Evolutionary conservation across 2,329 filamentous ascomycete species (phyloP).

Genomic region (Cladophialophora immunda): DNA sequence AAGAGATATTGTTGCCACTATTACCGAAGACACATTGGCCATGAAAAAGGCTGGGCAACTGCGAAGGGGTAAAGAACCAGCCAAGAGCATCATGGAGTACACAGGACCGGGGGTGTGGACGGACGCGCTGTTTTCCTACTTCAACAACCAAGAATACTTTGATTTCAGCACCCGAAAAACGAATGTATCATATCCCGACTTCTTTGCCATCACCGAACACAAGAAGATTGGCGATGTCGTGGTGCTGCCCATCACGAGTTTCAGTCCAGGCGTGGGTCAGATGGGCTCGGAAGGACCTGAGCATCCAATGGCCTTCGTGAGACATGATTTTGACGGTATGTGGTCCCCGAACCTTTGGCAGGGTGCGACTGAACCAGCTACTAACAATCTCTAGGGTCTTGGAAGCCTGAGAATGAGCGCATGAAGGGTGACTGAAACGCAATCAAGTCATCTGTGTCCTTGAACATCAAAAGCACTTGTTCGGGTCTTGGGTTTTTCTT

Average conservation of each 20-base stretch:
- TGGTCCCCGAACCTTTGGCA: neutral
- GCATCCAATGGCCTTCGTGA: slow-evolving; percentile 96
- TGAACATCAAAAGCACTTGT: neutral
- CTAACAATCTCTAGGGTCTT: slow-evolving; percentile 40
- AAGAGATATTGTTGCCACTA: slow-evolving; percentile 83
- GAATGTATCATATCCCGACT: slow-evolving; percentile 84
- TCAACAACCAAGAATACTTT: slow-evolving; percentile 91
- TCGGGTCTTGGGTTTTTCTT: neutral
- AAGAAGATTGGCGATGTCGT: slow-evolving; percentile 94
- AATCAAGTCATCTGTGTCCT: neutral
- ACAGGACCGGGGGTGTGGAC: slow-evolving; percentile 96
- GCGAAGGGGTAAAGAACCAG: slow-evolving; percentile 64
- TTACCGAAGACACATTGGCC: slow-evolving; percentile 81
- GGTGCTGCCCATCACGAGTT: slow-evolving; percentile 93
- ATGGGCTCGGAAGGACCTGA: slow-evolving; percentile 91
- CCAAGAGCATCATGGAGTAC: slow-evolving; percentile 84
- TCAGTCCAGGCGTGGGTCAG: slow-evolving; percentile 91
- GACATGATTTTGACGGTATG: slow-evolving; percentile 94
- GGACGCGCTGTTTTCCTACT: slow-evolving; percentile 87
- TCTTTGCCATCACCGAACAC: slow-evolving; percentile 82
- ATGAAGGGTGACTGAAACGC: slow-evolving; percentile 29
- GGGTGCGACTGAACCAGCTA: neutral
- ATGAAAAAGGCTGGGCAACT: slow-evolving; percentile 75
- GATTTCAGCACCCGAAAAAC: slow-evolving; percentile 72
- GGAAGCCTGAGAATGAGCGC: slow-evolving; percentile 45